phyloP scores from a whole-genome alignment of 441 rosid genomes.

The Populus hybrid region DNA sequence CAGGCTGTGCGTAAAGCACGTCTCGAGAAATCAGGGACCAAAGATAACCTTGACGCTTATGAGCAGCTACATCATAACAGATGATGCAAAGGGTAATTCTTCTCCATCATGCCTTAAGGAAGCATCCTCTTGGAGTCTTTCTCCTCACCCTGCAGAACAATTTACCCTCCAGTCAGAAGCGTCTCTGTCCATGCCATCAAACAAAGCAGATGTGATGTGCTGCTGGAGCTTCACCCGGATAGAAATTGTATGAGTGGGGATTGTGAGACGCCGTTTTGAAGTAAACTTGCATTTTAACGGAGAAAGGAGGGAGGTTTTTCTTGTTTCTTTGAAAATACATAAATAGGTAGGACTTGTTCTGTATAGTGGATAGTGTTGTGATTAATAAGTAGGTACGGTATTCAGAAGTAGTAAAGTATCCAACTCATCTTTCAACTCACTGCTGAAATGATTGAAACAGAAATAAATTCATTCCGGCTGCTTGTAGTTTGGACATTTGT shows the following conservation, averaged over 20 bases:
- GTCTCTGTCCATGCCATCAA: background rate
- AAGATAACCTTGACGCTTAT: slow-evolving; percentile 27
- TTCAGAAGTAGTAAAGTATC: background rate
- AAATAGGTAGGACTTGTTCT: background rate
- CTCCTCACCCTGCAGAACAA: background rate
- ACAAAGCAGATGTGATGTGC: background rate
- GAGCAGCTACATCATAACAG: slow-evolving; percentile 20
- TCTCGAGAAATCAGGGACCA: slow-evolving; percentile 55
- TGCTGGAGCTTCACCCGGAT: background rate
- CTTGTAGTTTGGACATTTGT: too few relatives aligned
- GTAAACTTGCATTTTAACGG: background rate
- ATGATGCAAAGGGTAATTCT: slow-evolving; percentile 12
- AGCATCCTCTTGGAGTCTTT: background rate
- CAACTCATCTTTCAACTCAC: background rate
- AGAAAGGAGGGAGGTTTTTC: background rate
- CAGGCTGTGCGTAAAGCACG: slow-evolving; percentile 88
- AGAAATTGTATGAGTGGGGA: background rate
- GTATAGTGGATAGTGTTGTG: background rate
- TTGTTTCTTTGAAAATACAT: background rate
- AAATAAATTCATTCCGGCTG: background rate
- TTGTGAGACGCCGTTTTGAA: slow-evolving; percentile 3
- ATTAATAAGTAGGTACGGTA: background rate
- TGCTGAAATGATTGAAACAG: background rate
- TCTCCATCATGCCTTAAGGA: background rate
- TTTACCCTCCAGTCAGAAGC: background rate